Percentiles rank a stretch among this genome's conserved stretches.
Conservation (phyloP, 345 rosid species). For the Cardamine occulta region DNA sequence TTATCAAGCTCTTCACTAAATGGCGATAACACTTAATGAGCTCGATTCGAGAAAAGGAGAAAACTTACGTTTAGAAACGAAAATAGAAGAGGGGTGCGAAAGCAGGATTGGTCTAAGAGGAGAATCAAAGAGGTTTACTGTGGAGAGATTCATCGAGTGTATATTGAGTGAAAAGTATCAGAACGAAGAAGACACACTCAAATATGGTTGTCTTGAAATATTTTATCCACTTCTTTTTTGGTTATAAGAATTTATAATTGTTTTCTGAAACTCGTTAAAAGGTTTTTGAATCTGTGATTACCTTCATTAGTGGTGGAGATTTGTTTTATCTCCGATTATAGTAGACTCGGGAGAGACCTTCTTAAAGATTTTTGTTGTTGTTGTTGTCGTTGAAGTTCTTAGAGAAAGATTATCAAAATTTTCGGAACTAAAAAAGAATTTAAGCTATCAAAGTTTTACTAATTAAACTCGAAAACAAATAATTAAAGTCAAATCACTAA, state of each 20-base stretch:
- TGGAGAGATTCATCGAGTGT: conserved; percentile 37
- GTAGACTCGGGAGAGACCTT: too few relatives aligned
- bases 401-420: too few relatives aligned
- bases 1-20: not conserved
- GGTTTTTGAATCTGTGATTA: not conserved
- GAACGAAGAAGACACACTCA: conserved; percentile 5
- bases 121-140: conserved; percentile 22
- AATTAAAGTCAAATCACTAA: too few relatives aligned
- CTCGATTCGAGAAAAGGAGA: not conserved
- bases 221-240: not conserved
- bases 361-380: too few relatives aligned
- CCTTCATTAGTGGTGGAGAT: too few relatives aligned
- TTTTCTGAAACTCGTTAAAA: not conserved
- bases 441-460: too few relatives aligned
- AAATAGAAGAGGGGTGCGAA: conserved; percentile 18
- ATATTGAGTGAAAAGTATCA: not conserved
- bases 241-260: not conserved
- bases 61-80: conserved; percentile 33
- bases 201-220: not conserved
- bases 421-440: too few relatives aligned
- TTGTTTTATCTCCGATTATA: too few relatives aligned
- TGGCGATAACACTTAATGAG: not conserved
- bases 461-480: too few relatives aligned
- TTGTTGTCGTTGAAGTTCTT: too few relatives aligned
- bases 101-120: conserved; percentile 35